Evolutionary conservation across 495 filamentous ascomycete species (phyloP).

Genomic region (Glutinoglossum americanum): DNA sequence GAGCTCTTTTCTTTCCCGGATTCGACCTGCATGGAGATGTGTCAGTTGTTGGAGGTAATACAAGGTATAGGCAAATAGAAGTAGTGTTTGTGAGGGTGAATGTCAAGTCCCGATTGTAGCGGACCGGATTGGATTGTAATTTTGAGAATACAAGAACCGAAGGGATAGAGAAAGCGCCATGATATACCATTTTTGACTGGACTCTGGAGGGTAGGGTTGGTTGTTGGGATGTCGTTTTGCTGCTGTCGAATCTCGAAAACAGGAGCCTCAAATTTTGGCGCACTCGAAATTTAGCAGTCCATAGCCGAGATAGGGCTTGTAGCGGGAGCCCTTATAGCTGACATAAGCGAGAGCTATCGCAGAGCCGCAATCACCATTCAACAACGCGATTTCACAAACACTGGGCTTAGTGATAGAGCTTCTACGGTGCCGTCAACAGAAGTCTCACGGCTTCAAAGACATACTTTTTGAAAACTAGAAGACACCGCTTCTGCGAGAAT

Average conservation of each 20-base stretch:
- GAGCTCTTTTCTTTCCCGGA: constrained; percentile 45
- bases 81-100: too few relatives aligned
- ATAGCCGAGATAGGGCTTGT: background rate
- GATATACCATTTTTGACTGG: background rate
- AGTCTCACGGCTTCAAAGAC: background rate
- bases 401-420: background rate
- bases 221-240: background rate
- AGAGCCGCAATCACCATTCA: background rate
- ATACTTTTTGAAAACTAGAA: background rate
- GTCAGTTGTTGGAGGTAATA: background rate
- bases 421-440: background rate
- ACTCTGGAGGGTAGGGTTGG: background rate
- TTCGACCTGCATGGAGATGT: background rate
- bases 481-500: constrained; percentile 3
- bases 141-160: background rate
- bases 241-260: background rate
- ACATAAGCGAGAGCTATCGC: background rate
- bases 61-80: background rate
- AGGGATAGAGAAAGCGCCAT: background rate
- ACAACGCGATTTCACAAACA: background rate
- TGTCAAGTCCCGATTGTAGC: background rate
- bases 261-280: background rate
- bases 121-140: background rate
- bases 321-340: background rate
- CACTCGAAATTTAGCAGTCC: background rate